Base-by-base conservation (phyloP, 73 alveolate species). In the Paramecium tetraurelia region DNA sequence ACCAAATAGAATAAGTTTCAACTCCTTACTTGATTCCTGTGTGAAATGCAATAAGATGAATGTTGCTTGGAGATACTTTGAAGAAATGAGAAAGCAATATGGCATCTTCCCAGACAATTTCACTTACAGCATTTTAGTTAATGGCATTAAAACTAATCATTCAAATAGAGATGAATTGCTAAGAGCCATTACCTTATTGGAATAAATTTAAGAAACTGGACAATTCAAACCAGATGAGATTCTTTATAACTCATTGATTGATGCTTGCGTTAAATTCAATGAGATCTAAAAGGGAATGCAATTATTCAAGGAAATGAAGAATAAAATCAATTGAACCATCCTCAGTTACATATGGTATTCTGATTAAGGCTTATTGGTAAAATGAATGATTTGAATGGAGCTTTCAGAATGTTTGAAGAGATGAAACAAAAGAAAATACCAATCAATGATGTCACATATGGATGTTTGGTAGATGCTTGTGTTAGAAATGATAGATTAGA, bases 191-290 rank as follows among this genome's bases (percentile, higher is more conserved):
- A 72, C 92, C 58, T 92, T 96, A 92, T 93, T 80, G 7, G 90
- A 80, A 24, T 80, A 80, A 48, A 80, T 80, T 1, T 80, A 80
- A 48, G 92, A 86, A 70, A 92, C 92, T 38, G 83, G 83, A 48
- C 36, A 59, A 59, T 85, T 95, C 90, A 75, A 95, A 86, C 99
- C 99, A 7, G 99, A 97, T 94, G 99, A 97, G 86, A 96, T 97
- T 41, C 93, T 97, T 33, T 97, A 96, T 92, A 97, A 97, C 85
- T 96, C 98, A 85, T 94, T 97, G 16, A 97, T 97, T 84, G 99
- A 97, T 69, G 98, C 98, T 40, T 97, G 99, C 86, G 95, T 97
- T 58, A 89, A 98, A 86, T 97, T 96, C 95, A 86, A 93, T 85
- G 95, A 96, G 75, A 94, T 80, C 27, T 80, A 80, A 43, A 85